phyloP scores from a whole-genome alignment of 805 yeast genomes.

The Candida wancherniae region DNA sequence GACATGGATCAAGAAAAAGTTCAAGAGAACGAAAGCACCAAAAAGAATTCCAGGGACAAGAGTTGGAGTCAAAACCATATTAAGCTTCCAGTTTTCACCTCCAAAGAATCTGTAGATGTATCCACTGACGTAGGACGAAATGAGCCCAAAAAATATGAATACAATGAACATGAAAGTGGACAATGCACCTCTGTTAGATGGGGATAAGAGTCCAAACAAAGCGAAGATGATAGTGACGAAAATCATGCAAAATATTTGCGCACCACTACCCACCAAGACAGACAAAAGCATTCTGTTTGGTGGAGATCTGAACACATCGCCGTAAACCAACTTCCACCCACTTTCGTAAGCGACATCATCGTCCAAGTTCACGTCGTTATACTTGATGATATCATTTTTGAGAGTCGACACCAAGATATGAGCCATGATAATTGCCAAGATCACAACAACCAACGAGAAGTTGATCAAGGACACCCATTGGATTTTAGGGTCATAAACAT shows the following conservation, averaged over 20 bases:
- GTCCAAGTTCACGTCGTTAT: slow-evolving; percentile 84
- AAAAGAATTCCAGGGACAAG: slow-evolving; percentile 82
- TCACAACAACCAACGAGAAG: slow-evolving; percentile 74
- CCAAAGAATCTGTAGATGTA: slow-evolving; percentile 82
- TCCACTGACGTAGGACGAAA: slow-evolving; percentile 87
- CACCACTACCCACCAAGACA: slow-evolving; percentile 81
- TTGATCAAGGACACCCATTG: slow-evolving; percentile 94
- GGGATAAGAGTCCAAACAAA: slow-evolving; percentile 82
- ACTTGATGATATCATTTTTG: slow-evolving; percentile 78
- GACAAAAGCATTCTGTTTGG: slow-evolving; percentile 64
- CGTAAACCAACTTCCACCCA: slow-evolving; percentile 96
- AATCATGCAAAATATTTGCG: slow-evolving; percentile 76
- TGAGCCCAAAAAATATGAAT: slow-evolving; percentile 72
- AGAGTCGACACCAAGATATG: slow-evolving; percentile 76
- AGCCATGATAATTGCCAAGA: slow-evolving; percentile 71
- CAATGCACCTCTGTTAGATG: slow-evolving; percentile 91
- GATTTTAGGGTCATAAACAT: slow-evolving; percentile 84
- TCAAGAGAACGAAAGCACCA: slow-evolving; percentile 58
- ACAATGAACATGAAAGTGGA: slow-evolving; percentile 85
- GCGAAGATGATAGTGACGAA: slow-evolving; percentile 74
- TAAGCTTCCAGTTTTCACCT: slow-evolving; percentile 87
- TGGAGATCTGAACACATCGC: slow-evolving; percentile 92
- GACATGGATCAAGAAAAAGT: slow-evolving; percentile 73
- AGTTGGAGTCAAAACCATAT: slow-evolving; percentile 76
- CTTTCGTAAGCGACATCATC: slow-evolving; percentile 86